Percentiles rank a stretch among this genome's conserved stretches.
phyloP scores from a whole-genome alignment of 805 yeast genomes.

The Candida ulmi region DNA sequence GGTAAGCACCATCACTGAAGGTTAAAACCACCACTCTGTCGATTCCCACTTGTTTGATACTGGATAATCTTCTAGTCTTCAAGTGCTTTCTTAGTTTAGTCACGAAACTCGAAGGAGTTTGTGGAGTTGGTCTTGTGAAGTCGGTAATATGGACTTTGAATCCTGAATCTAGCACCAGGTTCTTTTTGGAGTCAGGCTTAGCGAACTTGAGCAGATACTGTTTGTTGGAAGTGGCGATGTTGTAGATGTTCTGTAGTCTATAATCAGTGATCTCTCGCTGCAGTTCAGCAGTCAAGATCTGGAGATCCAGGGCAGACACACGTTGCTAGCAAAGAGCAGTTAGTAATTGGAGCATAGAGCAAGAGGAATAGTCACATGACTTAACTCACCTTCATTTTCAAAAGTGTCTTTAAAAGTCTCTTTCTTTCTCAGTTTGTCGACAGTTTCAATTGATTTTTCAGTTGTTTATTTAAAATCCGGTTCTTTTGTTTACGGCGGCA shows the following conservation, averaged over 20 bases:
- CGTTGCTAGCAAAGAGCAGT: conserved; percentile 57
- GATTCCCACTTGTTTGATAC: conserved; percentile 65
- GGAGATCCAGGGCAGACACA: conserved; percentile 77
- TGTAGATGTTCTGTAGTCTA: conserved; percentile 81
- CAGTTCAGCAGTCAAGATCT: conserved; percentile 64
- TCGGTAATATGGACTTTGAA: conserved; percentile 73
- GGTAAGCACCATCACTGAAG: conserved; percentile 75
- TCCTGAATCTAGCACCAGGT: conserved; percentile 80
- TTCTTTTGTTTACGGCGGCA: too few relatives aligned
- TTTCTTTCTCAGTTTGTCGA: too few relatives aligned
- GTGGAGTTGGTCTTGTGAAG: conserved; percentile 75
- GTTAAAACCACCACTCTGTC: conserved; percentile 82
- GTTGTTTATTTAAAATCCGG: too few relatives aligned
- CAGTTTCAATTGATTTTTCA: too few relatives aligned
- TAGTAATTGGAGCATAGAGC: neutral
- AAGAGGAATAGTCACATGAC: neutral
- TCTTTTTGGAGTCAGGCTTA: conserved; percentile 74
- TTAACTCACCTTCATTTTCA: conserved; percentile 6
- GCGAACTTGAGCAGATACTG: conserved; percentile 78
- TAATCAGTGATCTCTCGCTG: conserved; percentile 50
- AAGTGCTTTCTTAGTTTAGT: conserved; percentile 82
- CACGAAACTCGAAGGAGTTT: conserved; percentile 80
- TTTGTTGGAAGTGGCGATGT: conserved; percentile 62
- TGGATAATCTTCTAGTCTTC: conserved; percentile 71
- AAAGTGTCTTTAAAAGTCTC: too few relatives aligned